These are phyloP conservation scores for Inonotus hispidus DNA, from an alignment of 1,284 basidiomycete species.

Conservation along the genomic window DNA sequence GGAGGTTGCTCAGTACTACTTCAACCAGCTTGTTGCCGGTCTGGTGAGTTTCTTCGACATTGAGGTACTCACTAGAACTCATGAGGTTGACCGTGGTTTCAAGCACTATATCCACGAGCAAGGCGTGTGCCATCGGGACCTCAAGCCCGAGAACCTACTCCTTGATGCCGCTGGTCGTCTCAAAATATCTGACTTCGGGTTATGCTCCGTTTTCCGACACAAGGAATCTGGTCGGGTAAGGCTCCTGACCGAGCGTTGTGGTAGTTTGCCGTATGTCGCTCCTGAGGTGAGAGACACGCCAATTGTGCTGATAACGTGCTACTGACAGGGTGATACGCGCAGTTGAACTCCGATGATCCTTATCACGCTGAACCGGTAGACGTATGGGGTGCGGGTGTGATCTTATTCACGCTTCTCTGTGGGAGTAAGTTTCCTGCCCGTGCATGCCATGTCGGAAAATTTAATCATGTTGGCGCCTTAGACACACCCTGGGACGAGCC, in stretches of 20 bases:
- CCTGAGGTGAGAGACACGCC: constrained; percentile 66
- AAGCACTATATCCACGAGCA: constrained; percentile 82
- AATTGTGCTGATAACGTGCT: not conserved
- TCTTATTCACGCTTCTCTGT: constrained; percentile 86
- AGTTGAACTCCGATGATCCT: constrained; percentile 49
- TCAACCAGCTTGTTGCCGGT: constrained; percentile 82
- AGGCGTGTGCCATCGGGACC: constrained; percentile 93
- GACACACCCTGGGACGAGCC: constrained; percentile 99
- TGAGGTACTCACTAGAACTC: too few relatives aligned
- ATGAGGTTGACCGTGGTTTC: constrained; percentile 14
- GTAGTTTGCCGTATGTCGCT: constrained; percentile 92
- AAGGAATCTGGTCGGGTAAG: constrained; percentile 78
- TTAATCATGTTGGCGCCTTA: constrained; percentile 28
- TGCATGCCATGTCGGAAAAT: not conserved
- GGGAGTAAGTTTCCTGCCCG: constrained; percentile 65
- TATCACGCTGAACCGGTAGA: constrained; percentile 94
- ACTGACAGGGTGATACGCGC: constrained; percentile 10
- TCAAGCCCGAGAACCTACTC: constrained; percentile 94
- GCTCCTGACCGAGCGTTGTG: constrained; percentile 75
- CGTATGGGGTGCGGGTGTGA: constrained; percentile 96
- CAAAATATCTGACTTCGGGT: constrained; percentile 94
- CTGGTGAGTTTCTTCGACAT: constrained; percentile 41
- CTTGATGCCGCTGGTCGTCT: constrained; percentile 75
- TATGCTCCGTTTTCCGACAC: constrained; percentile 88
- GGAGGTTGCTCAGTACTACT: constrained; percentile 89